A percentile compares a stretch with the other conserved stretches of the same genome.
These are phyloP conservation scores for Byssothecium circinans DNA, from an alignment of 2,329 filamentous ascomycete species.

Conservation along the genomic window DNA sequence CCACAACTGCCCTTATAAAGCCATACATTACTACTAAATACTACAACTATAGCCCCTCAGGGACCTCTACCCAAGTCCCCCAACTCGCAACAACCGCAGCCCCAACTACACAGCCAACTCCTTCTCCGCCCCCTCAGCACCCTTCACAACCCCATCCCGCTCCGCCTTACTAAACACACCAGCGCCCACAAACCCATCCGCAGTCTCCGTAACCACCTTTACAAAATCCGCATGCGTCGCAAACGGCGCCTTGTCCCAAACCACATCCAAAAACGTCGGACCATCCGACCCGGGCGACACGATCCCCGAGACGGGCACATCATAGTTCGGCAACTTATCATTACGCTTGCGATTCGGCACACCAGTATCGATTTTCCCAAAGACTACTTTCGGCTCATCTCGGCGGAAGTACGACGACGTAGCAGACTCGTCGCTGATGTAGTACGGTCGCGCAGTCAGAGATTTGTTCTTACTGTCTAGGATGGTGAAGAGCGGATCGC, in stretches of 20 bases:
- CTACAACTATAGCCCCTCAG: too few relatives aligned
- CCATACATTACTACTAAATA: too few relatives aligned
- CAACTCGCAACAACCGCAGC: too few relatives aligned
- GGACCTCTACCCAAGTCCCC: too few relatives aligned
- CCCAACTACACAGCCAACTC: conserved; percentile 2
- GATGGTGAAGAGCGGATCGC: conserved; percentile 12
- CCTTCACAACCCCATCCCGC: conserved; percentile 5
- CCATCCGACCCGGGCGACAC: conserved; percentile 13
- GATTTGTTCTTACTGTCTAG: background rate
- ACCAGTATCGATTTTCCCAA: conserved; percentile 10
- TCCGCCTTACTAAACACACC: conserved; percentile 5
- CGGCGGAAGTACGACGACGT: conserved; percentile 15
- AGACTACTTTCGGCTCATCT: conserved; percentile 14
- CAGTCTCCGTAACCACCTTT: conserved; percentile 1
- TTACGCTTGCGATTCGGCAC: conserved; percentile 17
- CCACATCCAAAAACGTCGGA: conserved; percentile 14
- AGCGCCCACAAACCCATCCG: conserved; percentile 10
- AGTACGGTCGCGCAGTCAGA: conserved; percentile 11
- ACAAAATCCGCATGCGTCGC: conserved; percentile 11
- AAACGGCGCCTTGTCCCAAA: conserved; percentile 19
- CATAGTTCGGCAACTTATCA: conserved; percentile 15
- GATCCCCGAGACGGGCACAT: conserved; percentile 14
- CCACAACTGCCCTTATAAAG: too few relatives aligned
- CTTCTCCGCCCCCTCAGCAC: conserved; percentile 5
- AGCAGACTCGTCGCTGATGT: conserved; percentile 7